A percentile compares a stretch with the other conserved stretches of the same genome.
These are phyloP conservation scores for Parathielavia hyrcaniae DNA, from an alignment of 495 filamentous ascomycete genomes.

Conservation along the genomic window DNA sequence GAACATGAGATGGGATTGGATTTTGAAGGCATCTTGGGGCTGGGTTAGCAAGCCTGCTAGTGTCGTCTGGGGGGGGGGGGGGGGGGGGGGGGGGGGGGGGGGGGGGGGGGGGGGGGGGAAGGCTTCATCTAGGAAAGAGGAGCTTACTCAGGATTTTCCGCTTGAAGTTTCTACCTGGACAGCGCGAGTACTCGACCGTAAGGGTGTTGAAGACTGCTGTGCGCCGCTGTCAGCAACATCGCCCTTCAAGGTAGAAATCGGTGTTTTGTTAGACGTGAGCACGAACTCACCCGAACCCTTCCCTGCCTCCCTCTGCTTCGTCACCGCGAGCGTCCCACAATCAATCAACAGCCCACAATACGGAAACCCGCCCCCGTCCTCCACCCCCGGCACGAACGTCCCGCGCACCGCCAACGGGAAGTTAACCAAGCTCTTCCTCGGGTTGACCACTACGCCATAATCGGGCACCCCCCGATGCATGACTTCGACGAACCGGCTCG, in stretches of 20 bases:
- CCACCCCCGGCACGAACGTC: constrained; percentile 46
- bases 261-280: not conserved
- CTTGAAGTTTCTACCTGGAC: constrained; percentile 67
- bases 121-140: constrained; percentile 40
- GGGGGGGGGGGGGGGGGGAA: constrained; percentile 28
- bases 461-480: constrained; percentile 73
- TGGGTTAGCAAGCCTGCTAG: not conserved
- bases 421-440: constrained; percentile 76
- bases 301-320: constrained; percentile 27
- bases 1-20: constrained; percentile 83
- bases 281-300: constrained; percentile 27
- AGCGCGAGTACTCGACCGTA: constrained; percentile 65
- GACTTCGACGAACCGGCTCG: constrained; percentile 60
- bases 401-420: constrained; percentile 62
- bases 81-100: constrained; percentile 29
- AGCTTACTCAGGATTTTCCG: constrained; percentile 65
- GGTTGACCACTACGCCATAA: constrained; percentile 75
- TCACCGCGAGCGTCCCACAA: constrained; percentile 65
- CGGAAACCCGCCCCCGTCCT: constrained; percentile 55
- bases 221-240: constrained; percentile 11
- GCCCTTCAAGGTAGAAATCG: not conserved
- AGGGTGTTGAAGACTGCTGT: constrained; percentile 53
- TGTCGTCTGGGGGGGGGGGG: constrained; percentile 34
- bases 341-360: constrained; percentile 83
- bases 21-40: constrained; percentile 62